Evolutionary conservation across 2,329 filamentous ascomycete genomes (phyloP).

Genomic region (Aureobasidium uvarum): DNA sequence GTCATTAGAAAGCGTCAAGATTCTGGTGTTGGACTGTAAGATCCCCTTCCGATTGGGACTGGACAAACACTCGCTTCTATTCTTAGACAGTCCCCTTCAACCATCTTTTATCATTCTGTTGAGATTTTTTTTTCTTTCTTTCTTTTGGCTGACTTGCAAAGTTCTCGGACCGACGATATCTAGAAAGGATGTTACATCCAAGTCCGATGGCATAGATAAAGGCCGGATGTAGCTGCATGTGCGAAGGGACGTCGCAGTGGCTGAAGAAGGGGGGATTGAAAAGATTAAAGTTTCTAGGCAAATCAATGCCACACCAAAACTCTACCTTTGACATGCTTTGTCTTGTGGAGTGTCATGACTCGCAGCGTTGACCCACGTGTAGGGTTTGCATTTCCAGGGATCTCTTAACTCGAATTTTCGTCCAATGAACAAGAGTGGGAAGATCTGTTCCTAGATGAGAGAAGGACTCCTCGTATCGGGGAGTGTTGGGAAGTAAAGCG

Average conservation of each 20-base stretch:
- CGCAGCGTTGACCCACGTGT: not conserved
- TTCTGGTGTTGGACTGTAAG: slow-evolving; percentile 8
- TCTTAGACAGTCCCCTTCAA: not conserved
- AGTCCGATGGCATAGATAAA: not conserved
- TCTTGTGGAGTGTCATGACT: not conserved
- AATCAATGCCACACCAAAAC: not conserved
- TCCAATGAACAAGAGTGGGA: not conserved
- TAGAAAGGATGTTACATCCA: not conserved
- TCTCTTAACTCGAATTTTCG: not conserved
- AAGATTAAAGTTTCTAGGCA: not conserved
- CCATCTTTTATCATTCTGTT: not conserved
- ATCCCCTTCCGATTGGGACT: not conserved
- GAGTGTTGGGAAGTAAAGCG: too few species aligned
- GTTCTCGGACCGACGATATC: not conserved
- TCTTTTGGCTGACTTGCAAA: not conserved
- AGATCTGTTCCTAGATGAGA: not conserved
- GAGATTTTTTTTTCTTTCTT: not conserved
- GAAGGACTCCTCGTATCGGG: too few species aligned
- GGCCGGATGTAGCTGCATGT: not conserved
- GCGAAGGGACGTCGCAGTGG: not conserved
- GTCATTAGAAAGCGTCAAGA: not conserved
- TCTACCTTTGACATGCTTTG: not conserved
- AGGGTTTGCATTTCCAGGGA: too few species aligned
- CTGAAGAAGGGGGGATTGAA: not conserved
- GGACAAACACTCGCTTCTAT: not conserved